These are phyloP conservation scores for Hsuehochloa calcarea DNA, from an alignment of 176 grass and related monocot genomes.

Conservation along the genomic window DNA sequence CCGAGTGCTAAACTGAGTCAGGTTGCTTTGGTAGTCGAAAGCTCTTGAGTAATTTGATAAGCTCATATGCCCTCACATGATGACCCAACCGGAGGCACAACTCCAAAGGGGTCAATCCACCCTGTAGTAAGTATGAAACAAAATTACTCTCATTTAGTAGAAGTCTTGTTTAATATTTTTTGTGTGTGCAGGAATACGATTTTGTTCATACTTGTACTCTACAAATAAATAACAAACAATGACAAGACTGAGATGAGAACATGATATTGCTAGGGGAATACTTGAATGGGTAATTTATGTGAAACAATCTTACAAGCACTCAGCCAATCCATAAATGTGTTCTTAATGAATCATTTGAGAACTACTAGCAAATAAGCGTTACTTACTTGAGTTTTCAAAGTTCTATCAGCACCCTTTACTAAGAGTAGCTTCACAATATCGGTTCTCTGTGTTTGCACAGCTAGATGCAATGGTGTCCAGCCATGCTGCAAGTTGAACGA, in stretches of 20 bases:
- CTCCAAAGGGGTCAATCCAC: constrained; percentile 85
- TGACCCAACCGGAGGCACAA: constrained; percentile 69
- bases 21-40: constrained; percentile 38
- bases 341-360: constrained; percentile 13
- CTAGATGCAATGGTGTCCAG: constrained; percentile 98
- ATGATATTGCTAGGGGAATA: not conserved
- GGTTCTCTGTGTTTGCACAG: constrained; percentile 83
- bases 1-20: constrained; percentile 1
- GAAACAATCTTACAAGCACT: not conserved
- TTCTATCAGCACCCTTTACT: constrained; percentile 85
- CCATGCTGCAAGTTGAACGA: constrained; percentile 57
- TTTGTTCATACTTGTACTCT: not conserved
- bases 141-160: constrained; percentile 4
- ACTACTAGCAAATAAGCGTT: constrained; percentile 20
- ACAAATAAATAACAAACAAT: constrained; percentile 1
- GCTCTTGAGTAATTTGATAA: constrained; percentile 87
- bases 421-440: constrained; percentile 88
- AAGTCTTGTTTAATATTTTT: not conserved
- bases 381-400: constrained; percentile 78
- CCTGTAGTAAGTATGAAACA: constrained; percentile 44
- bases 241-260: not conserved
- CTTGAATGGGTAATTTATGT: not conserved
- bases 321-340: not conserved
- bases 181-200: not conserved
- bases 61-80: constrained; percentile 62